Conservation (phyloP, 2,329 filamentous ascomycete species). For the Fusarium algeriense region DNA sequence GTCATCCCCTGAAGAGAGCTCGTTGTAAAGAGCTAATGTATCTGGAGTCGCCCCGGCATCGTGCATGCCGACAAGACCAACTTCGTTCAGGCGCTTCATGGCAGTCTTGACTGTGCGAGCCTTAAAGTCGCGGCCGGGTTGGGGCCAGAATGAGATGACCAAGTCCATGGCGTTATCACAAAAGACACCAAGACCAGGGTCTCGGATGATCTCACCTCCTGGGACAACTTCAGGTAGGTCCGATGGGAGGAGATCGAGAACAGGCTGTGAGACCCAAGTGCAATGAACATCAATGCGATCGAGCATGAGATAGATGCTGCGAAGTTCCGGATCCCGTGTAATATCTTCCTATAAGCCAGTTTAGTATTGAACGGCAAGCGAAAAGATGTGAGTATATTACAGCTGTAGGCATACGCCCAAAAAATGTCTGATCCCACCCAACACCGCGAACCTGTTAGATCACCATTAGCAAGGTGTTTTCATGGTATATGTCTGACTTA, state of each 20-base stretch:
- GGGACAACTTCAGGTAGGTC: slow-evolving; percentile 66
- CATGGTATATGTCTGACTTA: too few relatives aligned
- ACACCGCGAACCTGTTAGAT: slow-evolving; percentile 61
- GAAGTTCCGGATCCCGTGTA: slow-evolving; percentile 63
- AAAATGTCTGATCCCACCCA: slow-evolving; percentile 77
- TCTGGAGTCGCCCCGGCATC: slow-evolving; percentile 72
- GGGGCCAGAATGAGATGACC: slow-evolving; percentile 68
- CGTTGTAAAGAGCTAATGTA: slow-evolving; percentile 66
- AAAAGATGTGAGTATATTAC: slow-evolving; percentile 54
- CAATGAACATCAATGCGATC: slow-evolving; percentile 79
- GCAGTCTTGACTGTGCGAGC: slow-evolving; percentile 68
- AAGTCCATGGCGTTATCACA: slow-evolving; percentile 80
- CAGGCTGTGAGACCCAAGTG: slow-evolving; percentile 74
- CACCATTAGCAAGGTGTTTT: too few relatives aligned
- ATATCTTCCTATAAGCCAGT: slow-evolving; percentile 62
- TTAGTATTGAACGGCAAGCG: neutral
- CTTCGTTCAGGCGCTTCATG: slow-evolving; percentile 71
- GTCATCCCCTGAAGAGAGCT: slow-evolving; percentile 61
- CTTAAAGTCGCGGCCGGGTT: slow-evolving; percentile 65
- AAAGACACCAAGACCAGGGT: slow-evolving; percentile 75
- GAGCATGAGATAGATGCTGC: slow-evolving; percentile 73
- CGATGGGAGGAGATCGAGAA: slow-evolving; percentile 70
- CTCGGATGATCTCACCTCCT: slow-evolving; percentile 72
- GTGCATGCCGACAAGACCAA: slow-evolving; percentile 76
- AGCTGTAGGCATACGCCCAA: slow-evolving; percentile 75